phyloP scores from a whole-genome alignment of 2,329 filamentous ascomycete species.

The Xylaria sp. region DNA sequence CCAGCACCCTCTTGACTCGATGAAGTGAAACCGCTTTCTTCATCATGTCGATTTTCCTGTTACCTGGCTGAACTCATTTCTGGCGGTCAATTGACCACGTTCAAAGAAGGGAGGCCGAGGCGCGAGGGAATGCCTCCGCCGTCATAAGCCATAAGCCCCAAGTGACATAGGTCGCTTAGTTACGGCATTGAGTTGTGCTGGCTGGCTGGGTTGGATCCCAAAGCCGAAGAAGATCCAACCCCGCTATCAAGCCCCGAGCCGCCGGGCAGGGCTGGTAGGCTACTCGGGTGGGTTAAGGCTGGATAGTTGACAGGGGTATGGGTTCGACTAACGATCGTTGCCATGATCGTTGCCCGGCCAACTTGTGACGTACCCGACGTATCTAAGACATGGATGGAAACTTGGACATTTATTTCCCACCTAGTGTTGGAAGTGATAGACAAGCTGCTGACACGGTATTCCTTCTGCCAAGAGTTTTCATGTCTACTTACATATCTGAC shows the following conservation, averaged over 20 bases:
- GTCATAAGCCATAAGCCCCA: conserved; percentile 25
- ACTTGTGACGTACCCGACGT: conserved; percentile 28
- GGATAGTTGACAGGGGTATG: conserved; percentile 8
- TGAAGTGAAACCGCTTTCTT: conserved; percentile 28
- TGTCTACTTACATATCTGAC: conserved; percentile 2
- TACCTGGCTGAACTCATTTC: conserved; percentile 20
- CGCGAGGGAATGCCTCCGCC: conserved; percentile 14
- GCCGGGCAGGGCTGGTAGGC: too few species aligned
- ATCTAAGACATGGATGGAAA: conserved; percentile 1
- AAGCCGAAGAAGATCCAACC: conserved; percentile 3
- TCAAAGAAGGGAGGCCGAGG: conserved; percentile 8
- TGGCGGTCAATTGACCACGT: conserved; percentile 9
- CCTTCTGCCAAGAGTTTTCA: conserved; percentile 30
- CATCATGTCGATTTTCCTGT: conserved; percentile 21
- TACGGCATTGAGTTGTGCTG: conserved; percentile 33
- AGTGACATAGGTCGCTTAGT: conserved; percentile 30
- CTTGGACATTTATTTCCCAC: conserved; percentile 6
- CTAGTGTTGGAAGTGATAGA: conserved; percentile 18
- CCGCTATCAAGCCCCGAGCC: conserved; percentile 19
- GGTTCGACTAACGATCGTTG: conserved; percentile 22
- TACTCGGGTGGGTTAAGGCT: background rate
- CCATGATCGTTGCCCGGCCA: conserved; percentile 48
- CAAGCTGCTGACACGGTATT: conserved; percentile 29
- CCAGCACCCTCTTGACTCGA: conserved; percentile 26
- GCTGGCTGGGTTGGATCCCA: background rate